Conservation (phyloP, 495 filamentous ascomycete species). For the Penicillium waksmanii region DNA sequence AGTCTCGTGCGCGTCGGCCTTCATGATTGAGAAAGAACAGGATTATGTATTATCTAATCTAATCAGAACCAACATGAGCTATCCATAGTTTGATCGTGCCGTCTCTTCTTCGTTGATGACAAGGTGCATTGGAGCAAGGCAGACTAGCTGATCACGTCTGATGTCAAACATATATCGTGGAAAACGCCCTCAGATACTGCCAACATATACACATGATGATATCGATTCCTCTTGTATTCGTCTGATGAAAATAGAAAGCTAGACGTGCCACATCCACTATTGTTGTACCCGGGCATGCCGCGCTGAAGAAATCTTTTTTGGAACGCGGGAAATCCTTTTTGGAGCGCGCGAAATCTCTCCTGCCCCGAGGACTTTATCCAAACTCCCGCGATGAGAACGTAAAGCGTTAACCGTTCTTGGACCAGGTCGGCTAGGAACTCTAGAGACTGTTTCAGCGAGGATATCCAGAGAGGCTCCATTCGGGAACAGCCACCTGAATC, state of each 20-base stretch:
- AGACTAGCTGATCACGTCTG: too few relatives aligned
- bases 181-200: neutral
- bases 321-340: neutral
- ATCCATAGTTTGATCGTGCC: too few relatives aligned
- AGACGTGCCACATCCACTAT: neutral
- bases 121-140: too few relatives aligned
- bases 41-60: too few relatives aligned
- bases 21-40: too few relatives aligned
- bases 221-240: neutral
- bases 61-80: too few relatives aligned
- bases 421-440: neutral
- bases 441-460: constrained; percentile 2
- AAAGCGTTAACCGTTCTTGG: neutral
- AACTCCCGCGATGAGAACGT: neutral
- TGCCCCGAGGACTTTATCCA: neutral
- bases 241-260: neutral
- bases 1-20: too few relatives aligned
- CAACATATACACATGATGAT: neutral
- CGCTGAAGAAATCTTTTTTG: neutral
- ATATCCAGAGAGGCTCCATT: constrained; percentile 8
- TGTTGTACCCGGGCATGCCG: neutral
- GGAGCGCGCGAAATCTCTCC: neutral
- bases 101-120: too few relatives aligned
- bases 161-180: too few relatives aligned
- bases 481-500: constrained; percentile 3